These are phyloP conservation scores for Artemisia annua DNA, from an alignment of 129 eudicot genomes.

Conservation along the genomic window DNA sequence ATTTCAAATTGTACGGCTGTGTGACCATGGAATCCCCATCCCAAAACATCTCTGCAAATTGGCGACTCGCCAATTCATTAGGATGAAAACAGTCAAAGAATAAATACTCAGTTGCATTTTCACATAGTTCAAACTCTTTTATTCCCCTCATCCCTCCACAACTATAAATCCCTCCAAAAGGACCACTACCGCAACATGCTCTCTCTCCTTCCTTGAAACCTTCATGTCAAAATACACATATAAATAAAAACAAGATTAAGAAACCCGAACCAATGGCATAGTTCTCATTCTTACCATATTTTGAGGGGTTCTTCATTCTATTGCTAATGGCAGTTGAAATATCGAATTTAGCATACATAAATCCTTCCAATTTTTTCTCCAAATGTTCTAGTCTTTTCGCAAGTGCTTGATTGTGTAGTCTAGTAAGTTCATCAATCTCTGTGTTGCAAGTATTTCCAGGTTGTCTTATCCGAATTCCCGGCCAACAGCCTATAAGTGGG, in stretches of 20 bases:
- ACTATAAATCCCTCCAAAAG: constrained; percentile 33
- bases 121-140: constrained; percentile 35
- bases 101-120: constrained; percentile 23
- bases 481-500: constrained; percentile 52
- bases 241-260: neutral
- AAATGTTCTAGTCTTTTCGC: constrained; percentile 3
- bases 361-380: constrained; percentile 37
- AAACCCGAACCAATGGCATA: neutral
- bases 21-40: constrained; percentile 20
- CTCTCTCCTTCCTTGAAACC: constrained; percentile 42
- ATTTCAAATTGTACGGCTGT: constrained; percentile 30
- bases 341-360: constrained; percentile 38
- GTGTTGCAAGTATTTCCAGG: constrained; percentile 30
- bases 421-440: constrained; percentile 26
- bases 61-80: constrained; percentile 34
- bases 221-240: constrained; percentile 20
- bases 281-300: constrained; percentile 44
- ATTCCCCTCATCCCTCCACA: constrained; percentile 38
- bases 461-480: constrained; percentile 20
- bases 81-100: constrained; percentile 45
- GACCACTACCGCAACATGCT: constrained; percentile 60
- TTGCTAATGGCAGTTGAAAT: constrained; percentile 14
- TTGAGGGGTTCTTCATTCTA: constrained; percentile 32
- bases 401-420: constrained; percentile 34
- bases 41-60: constrained; percentile 38